Base-by-base conservation (phyloP, 2,329 filamentous ascomycete species). In the Sarocladium brachiariae region DNA sequence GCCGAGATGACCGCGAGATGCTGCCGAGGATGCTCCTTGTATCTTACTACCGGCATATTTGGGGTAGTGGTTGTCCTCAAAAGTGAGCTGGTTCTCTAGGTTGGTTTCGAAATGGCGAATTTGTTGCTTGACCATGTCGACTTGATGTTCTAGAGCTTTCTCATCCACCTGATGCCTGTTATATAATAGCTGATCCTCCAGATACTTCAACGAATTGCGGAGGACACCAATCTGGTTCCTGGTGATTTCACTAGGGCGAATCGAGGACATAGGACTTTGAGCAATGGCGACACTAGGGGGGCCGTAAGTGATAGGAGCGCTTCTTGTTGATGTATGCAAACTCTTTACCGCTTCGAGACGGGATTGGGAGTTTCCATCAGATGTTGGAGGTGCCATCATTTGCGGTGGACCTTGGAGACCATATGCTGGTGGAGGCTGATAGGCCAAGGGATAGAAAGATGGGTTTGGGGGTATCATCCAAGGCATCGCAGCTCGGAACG, bases 161-260 rank as follows among this genome's bases (percentile, higher is more conserved):
- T 79, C 77, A 52, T 84, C 80, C 54, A 83, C 80, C 56, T 83
- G 80, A 54, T 83, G 78, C 55, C 73, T 76, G 59, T 84, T 83
- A 67, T 78, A 81, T 49, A 74, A 72, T 39, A 84, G 63, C 56
- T 84, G 80, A 53, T 79, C 75, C 54, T 82, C 74, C 35, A 77
- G 69, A 52, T 76, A 75, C 57, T 74, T 78, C 53, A 84, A 68
- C n/a, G 73, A 72, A n/a, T 61, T 58, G 35, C 71, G 72, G 50
- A 84, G 70, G 37, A 67, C 64, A 19, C 74, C 70, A 47, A 83
- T 72, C 56, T 83, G 79, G 56, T 76, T 78, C 59, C 69, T 77
- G 7, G 77, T 82, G 56, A 83, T 80, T n/a, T 80, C 76, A 56
- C 79, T 83, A 3, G 73, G 74, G 19, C 73, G 72, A 54, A 83